Evolutionary conservation across 768 basidiomycete species (phyloP), one percentile per base, ranked within the genome.

Genomic region (Macrocybe gigantea): DNA sequence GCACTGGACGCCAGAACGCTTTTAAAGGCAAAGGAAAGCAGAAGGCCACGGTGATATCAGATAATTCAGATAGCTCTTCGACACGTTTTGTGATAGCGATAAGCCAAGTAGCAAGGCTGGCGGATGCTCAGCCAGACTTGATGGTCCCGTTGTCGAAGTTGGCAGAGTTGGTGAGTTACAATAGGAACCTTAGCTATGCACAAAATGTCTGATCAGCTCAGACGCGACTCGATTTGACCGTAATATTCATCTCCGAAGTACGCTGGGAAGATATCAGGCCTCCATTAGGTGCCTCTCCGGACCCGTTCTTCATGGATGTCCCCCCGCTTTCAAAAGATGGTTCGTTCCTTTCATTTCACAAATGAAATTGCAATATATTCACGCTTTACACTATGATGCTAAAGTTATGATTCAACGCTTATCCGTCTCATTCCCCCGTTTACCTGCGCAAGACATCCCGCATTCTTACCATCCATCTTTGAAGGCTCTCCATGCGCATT

Each of bases 181-280:
- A 43, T 14, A 44, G 35, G 1, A 32, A 2, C 14, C 42, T 9
- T 33, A 12, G 29, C 14, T 14, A 4, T 43, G 30, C 2, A 30
- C 29, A 31, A 31, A 9, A 9, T 9, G 7, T 30, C 33, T 8
- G 11, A 38, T 38, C 14, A 31, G 29, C 52, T 7, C 50, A 89
- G 88, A 65, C 84, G 10, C 73, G 68, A 45, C 61, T 84, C 7
- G 76, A 82, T 30, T 53, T 89, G 31, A 75, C 73, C 1, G 76
- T 82, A 0, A 65, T 90, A 5, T 73, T 88, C 43, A 56, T 86
- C 12, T 89, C 87, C 1, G 73, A 76, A 44, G 71, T 77, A 7
- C 71, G 72, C 10, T 91, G 89, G 88, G 78, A 82, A 45, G 79
- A 86, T 49, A 74, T 88, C 41, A 75, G 78, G n/a, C 87, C 86